Evolutionary conservation across 805 yeast species (phyloP), one percentile per base, ranked within the genome.

Genomic region (Kazachstania martiniae): DNA sequence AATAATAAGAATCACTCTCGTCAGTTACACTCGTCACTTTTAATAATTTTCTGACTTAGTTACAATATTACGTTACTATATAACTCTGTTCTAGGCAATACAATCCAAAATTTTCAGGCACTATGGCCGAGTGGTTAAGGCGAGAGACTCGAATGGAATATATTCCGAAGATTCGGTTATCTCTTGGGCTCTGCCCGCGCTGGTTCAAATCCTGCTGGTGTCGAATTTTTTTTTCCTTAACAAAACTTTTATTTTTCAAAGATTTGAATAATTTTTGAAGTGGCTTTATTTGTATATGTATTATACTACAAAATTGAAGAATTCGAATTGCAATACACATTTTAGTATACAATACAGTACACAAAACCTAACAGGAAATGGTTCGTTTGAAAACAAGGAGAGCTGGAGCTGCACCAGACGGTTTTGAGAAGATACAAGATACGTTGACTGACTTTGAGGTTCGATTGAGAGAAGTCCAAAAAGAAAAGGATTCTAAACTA

Each of bases 41-140:
- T n/a, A n/a, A n/a, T n/a, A n/a, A n/a, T n/a, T n/a, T n/a, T n/a
- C n/a, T n/a, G n/a, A n/a, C n/a, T n/a, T n/a, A n/a, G n/a, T n/a
- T n/a, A n/a, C n/a, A n/a, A n/a, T n/a, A n/a, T n/a, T n/a, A n/a
- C n/a, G n/a, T n/a, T n/a, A n/a, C n/a, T n/a, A n/a, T n/a, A n/a
- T n/a, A n/a, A n/a, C n/a, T n/a, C n/a, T n/a, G n/a, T n/a, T n/a
- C n/a, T n/a, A n/a, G n/a, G n/a, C n/a, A n/a, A n/a, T n/a, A n/a
- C n/a, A n/a, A n/a, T 8, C 29, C 14, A 14, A 17, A 35, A 30
- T 15, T 31, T 31, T 8, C 12, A 32, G 68, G 62, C 66, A 70
- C 70, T 69, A 66, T 72, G 78, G 76, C 77, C 78, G 78, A 73
- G 78, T 67, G 79, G 78, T 72, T 72, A 72, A 72, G 77, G 78